Evolutionary conservation across 495 filamentous ascomycete species (phyloP).

Genomic region (Tuber borchii): DNA sequence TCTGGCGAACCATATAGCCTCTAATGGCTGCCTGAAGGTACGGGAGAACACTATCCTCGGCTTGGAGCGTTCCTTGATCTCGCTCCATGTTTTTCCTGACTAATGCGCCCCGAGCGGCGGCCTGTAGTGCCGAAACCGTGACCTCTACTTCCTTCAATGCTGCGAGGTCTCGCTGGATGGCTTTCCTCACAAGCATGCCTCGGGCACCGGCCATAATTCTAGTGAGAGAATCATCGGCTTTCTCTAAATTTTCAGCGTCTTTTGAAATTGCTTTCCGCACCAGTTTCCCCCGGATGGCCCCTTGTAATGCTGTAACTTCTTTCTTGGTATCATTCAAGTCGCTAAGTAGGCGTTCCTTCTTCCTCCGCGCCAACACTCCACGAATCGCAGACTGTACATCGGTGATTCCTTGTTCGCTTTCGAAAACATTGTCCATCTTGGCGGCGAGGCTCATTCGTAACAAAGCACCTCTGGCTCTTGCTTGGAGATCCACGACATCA

Average conservation of each 20-base stretch:
- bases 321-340: constrained; percentile 24
- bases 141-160: constrained; percentile 22
- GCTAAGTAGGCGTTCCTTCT: constrained; percentile 18
- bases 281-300: constrained; percentile 42
- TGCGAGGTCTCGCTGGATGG: constrained; percentile 39
- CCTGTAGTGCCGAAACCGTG: constrained; percentile 45
- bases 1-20: constrained; percentile 50
- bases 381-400: constrained; percentile 36
- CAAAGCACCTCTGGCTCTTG: constrained; percentile 57
- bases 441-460: constrained; percentile 48
- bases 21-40: constrained; percentile 51
- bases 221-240: constrained; percentile 41
- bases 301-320: constrained; percentile 31
- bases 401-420: constrained; percentile 28
- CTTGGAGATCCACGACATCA: constrained; percentile 55
- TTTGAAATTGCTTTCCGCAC: constrained; percentile 40
- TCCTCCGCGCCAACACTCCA: constrained; percentile 43
- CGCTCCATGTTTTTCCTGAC: constrained; percentile 45
- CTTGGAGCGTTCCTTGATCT: constrained; percentile 42
- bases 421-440: constrained; percentile 50
- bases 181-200: constrained; percentile 46
- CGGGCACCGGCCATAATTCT: constrained; percentile 41
- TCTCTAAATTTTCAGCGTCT: constrained; percentile 43
- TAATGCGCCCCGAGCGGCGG: constrained; percentile 50
- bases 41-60: constrained; percentile 30